These are phyloP conservation scores for Ceratocystis cubensis DNA, from an alignment of 2,329 filamentous ascomycete species.

Conservation along the genomic window DNA sequence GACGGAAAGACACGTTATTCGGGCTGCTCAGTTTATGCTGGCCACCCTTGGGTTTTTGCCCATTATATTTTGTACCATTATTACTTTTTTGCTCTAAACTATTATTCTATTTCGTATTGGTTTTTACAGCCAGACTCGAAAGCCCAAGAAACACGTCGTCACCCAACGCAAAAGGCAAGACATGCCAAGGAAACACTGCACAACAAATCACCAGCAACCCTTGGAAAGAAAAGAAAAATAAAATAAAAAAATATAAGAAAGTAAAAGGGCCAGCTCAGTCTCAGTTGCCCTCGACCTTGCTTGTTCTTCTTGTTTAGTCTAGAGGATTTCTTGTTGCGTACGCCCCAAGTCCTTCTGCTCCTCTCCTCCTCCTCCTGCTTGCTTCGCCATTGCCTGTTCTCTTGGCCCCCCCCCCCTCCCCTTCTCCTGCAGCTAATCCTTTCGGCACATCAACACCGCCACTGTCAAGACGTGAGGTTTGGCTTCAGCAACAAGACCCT, in stretches of 20 bases:
- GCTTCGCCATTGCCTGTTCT: not conserved
- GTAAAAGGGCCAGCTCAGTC: not conserved
- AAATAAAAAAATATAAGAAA: not conserved
- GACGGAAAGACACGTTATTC: not conserved
- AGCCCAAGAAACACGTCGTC: conserved; percentile 4
- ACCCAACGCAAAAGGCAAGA: conserved; percentile 10
- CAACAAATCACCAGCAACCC: not conserved
- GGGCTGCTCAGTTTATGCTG: not conserved
- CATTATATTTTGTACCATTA: not conserved
- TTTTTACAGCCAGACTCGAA: not conserved
- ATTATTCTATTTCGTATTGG: not conserved
- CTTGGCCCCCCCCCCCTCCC: not conserved
- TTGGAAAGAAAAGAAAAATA: not conserved
- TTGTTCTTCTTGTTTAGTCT: not conserved
- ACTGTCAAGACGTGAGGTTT: not conserved
- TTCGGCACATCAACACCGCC: conserved; percentile 6
- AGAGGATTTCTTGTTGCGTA: not conserved
- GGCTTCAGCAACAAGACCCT: not conserved
- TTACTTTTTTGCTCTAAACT: not conserved
- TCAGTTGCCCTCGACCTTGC: not conserved
- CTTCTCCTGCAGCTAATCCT: not conserved
- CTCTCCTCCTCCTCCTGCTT: not conserved
- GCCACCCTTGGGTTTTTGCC: not conserved
- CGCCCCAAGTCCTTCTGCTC: not conserved
- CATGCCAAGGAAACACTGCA: conserved; percentile 8